Evolutionary conservation across 345 rosid genomes (phyloP), one percentile per base, ranked within the genome.

Genomic region (Populus alba): DNA sequence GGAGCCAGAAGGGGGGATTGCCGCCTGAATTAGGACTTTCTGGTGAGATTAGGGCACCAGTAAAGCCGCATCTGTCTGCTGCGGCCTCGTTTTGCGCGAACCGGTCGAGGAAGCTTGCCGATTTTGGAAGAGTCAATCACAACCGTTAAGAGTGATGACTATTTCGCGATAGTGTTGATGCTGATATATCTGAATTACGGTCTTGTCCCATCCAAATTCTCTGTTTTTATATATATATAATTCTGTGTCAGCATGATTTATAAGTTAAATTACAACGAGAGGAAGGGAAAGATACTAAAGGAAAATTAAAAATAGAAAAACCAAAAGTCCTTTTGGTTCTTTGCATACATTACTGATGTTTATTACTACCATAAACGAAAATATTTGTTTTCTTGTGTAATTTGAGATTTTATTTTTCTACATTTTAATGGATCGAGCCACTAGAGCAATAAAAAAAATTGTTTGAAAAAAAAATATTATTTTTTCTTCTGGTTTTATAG

Each of bases 91-190:
- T 82, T 80, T 84, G 89, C 78, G 94, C 85, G 6, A 97, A 91
- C 78, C 82, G 98, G 73, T 97, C 99, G 6, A 88, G 92, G 88
- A 97, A 97, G 87, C 92, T 94, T 25, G 95, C 88, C 7, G 97
- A 92, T 87, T 90, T 96, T 25, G 99, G 99, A 45, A 81, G 92
- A 79, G 84, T 74, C 73, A 86, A 87, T 85, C 91, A 38, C 17
- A 91, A 92, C 89, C 97, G 91, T 85, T 90, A 85, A 92, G 73
- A 68, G 62, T 66, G 65, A n/a, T 37, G 78, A 49, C 33, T 37
- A 23, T 41, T 61, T 73, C 25, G 7, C 20, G 39, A 12, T 9
- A 20, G 75, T 3, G 15, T 41, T 66, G 37, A 66, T 38, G 29
- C 31, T n/a, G 51, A 23, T 35, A 29, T 35, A 27, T 35, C 7